These are phyloP conservation scores for Theileria orientalis DNA, from an alignment of 169 alveolate genomes.

Conservation along the genomic window DNA sequence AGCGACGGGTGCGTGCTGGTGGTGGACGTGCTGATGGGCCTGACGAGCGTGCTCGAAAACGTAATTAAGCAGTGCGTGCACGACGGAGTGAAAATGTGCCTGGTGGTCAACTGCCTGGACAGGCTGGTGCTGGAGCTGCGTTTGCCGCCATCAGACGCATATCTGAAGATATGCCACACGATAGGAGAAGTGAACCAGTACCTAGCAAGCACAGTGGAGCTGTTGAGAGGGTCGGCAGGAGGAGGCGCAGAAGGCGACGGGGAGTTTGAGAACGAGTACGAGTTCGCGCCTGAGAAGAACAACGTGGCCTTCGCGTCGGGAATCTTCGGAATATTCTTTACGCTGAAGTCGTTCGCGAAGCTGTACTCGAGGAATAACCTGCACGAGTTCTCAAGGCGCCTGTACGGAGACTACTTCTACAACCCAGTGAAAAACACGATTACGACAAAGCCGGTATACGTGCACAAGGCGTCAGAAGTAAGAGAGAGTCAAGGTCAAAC, in stretches of 20 bases:
- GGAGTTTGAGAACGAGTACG: no score
- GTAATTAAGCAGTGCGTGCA: slow-evolving; percentile 82
- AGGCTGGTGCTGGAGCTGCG: slow-evolving; percentile 94
- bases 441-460: background rate
- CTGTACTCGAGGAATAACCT: slow-evolving; percentile 76
- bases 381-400: slow-evolving; percentile 75
- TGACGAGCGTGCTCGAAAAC: slow-evolving; percentile 89
- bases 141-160: slow-evolving; percentile 99
- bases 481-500: no score
- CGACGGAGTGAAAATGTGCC: slow-evolving; percentile 71
- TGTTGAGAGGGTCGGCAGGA: no score
- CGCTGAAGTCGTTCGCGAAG: slow-evolving; percentile 90
- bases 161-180: slow-evolving; percentile 88
- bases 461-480: background rate
- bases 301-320: slow-evolving; percentile 96
- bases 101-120: slow-evolving; percentile 94
- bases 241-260: slow-evolving; percentile 32
- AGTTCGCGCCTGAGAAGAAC: slow-evolving; percentile 84
- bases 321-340: slow-evolving; percentile 89
- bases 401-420: slow-evolving; percentile 89
- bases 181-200: slow-evolving; percentile 67
- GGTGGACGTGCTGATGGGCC: slow-evolving; percentile 96
- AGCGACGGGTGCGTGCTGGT: slow-evolving; percentile 96
- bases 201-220: slow-evolving; percentile 34
- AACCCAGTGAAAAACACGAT: slow-evolving; percentile 63